Conservation (phyloP, 306 rosid genomes). For the Ormosia semicastrata region DNA sequence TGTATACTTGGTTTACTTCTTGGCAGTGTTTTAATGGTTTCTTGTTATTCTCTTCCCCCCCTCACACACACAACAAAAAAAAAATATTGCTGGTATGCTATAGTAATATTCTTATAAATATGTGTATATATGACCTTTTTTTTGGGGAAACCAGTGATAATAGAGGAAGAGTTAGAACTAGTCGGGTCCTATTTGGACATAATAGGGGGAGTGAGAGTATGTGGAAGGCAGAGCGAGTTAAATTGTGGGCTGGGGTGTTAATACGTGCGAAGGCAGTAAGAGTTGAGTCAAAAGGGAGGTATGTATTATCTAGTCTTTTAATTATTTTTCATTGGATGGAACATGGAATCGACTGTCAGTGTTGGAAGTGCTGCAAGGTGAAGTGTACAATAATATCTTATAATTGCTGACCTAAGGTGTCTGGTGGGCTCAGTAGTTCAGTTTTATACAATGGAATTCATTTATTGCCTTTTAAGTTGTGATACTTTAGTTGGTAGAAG, state of each 20-base stretch:
- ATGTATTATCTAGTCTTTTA: conserved; percentile 5
- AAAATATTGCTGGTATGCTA: too few species aligned
- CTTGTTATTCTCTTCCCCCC: too few species aligned
- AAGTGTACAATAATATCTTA: conserved; percentile 21
- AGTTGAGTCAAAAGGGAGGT: not conserved
- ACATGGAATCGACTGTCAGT: conserved; percentile 10
- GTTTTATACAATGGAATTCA: conserved; percentile 47
- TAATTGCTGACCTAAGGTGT: conserved; percentile 36
- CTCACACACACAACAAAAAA: too few species aligned
- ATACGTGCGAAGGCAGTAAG: not conserved
- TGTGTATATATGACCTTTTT: too few species aligned
- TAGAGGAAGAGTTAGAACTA: not conserved
- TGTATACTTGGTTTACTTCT: too few species aligned
- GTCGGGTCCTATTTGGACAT: not conserved
- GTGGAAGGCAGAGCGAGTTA: not conserved
- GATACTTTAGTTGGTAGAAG: conserved; percentile 27
- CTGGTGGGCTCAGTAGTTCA: conserved; percentile 37
- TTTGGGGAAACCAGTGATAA: not conserved
- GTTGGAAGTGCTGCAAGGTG: conserved; percentile 34
- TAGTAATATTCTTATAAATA: too few species aligned
- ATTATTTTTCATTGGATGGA: conserved; percentile 12
- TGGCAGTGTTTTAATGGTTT: too few species aligned
- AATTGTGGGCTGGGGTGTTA: not conserved
- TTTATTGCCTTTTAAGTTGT: conserved; percentile 12
- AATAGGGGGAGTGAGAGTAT: not conserved